These are phyloP conservation scores for Epithemia pelagica DNA, from an alignment of 108 stramenopile genomes.

Conservation along the genomic window DNA sequence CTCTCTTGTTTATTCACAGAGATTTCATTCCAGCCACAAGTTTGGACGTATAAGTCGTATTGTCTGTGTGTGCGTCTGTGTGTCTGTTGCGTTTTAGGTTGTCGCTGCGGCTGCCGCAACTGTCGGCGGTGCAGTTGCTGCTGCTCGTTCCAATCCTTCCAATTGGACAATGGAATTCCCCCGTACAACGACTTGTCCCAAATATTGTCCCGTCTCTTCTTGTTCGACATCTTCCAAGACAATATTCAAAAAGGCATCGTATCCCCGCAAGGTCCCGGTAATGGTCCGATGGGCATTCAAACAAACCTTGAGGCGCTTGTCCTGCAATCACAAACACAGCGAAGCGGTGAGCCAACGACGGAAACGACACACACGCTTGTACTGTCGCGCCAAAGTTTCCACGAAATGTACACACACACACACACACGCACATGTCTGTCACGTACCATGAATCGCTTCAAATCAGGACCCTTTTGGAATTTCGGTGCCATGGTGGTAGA, in stretches of 20 bases:
- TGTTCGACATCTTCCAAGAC: conserved; percentile 78
- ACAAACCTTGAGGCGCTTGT: conserved; percentile 70
- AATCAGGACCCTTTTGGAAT: conserved; percentile 81
- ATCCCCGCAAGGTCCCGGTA: conserved; percentile 74
- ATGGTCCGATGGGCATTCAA: conserved; percentile 83
- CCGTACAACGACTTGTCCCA: conserved; percentile 79
- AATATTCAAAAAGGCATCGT: conserved; percentile 87
- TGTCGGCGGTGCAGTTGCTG: not conserved
- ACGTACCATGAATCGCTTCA: conserved; percentile 87
- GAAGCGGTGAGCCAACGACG: too few relatives aligned
- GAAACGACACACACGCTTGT: too few relatives aligned
- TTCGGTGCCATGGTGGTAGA: conserved; percentile 35
- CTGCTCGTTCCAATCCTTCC: conserved; percentile 68
- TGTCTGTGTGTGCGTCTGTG: too few relatives aligned
- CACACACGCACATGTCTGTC: too few relatives aligned
- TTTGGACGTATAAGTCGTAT: too few relatives aligned
- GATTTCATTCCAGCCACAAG: too few relatives aligned
- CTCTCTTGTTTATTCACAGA: too few relatives aligned
- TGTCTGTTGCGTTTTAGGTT: too few relatives aligned
- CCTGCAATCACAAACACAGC: conserved; percentile 36
- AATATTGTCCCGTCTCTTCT: conserved; percentile 35
- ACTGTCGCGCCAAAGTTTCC: too few relatives aligned
- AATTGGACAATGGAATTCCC: conserved; percentile 87
- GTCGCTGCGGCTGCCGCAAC: not conserved
- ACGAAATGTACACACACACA: too few relatives aligned